Base-by-base conservation (phyloP, 2,329 filamentous ascomycete species). In the Ophiostoma sp. region DNA sequence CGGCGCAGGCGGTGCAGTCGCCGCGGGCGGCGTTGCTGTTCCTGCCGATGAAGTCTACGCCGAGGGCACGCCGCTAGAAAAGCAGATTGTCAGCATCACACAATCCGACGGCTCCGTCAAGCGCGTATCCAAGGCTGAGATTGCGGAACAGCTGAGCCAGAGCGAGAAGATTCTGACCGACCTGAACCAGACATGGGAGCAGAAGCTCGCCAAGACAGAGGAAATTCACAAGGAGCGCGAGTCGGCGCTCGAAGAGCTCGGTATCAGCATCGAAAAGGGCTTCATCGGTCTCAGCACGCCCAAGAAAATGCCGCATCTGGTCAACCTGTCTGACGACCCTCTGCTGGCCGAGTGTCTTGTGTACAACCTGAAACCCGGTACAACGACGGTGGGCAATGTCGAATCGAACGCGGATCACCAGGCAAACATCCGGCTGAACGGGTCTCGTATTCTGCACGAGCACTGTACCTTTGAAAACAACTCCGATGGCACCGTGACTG, bases 261-360 rank as follows among this genome's bases (percentile, higher is more conserved):
- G 95, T 72, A 98, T 99, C 79, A 98, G 93, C 78, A 99, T 99
- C 73, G 95, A 99, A 76, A 99, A 99, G 78, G 95, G 95, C 6
- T 97, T 97, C 75, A 89, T 99, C 70, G 95, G 95, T 14, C 82
- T 99, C 70, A 94, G 92, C 70, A 98, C 93, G 27, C 95, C 95
- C 0, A 99, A 99, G 81, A 97, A 97, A 80, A 99, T 98, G 92
- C 95, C 95, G 8, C 95, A 99, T 87, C 81, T 99, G 79, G 95
- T 99, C 79, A 99, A 99, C 77, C 80, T 99, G 73, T 97, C 93
- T n/a, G 91, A 95, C 76, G 91, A 95, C 75, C 95, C 95, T 8
- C 83, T 99, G 44, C 84, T 99, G 62, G 93, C 94, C 5, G 95
- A 99, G 80, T 99, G 95, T 79, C 82, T 99, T 69, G 92, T 99